Evolutionary conservation across 2,329 filamentous ascomycete species (phyloP).

Genomic region (Penicillium sp.): DNA sequence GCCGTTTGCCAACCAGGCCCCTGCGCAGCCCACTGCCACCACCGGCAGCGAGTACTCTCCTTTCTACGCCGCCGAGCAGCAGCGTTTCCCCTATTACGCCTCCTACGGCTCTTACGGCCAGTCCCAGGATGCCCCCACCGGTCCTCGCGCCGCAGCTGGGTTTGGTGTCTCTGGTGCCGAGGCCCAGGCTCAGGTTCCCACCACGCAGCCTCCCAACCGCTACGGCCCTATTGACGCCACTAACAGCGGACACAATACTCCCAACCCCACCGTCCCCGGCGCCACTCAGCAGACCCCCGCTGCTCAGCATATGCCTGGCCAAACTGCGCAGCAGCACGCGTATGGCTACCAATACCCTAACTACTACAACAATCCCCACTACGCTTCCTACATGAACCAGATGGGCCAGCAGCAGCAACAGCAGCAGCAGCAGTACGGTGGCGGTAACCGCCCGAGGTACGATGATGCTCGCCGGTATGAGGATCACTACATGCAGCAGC

Average conservation of each 20-base stretch:
- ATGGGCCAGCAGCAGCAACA: constrained; percentile 46
- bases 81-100: constrained; percentile 67
- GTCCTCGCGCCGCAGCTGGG: constrained; percentile 73
- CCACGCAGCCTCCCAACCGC: constrained; percentile 73
- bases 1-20: constrained; percentile 53
- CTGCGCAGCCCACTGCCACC: constrained; percentile 57
- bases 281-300: constrained; percentile 53
- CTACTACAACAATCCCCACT: constrained; percentile 62
- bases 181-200: constrained; percentile 58
- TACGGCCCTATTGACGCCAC: constrained; percentile 68
- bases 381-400: constrained; percentile 60
- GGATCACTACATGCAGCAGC: constrained; percentile 38
- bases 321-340: constrained; percentile 45
- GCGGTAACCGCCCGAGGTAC: constrained; percentile 50
- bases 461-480: constrained; percentile 51
- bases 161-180: constrained; percentile 64
- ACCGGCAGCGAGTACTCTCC: constrained; percentile 73
- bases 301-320: constrained; percentile 53
- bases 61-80: constrained; percentile 78
- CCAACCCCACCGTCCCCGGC: constrained; percentile 68
- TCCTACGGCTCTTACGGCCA: constrained; percentile 65
- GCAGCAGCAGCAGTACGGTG: constrained; percentile 47
- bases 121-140: constrained; percentile 70
- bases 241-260: constrained; percentile 86
- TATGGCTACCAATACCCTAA: constrained; percentile 60